Evolutionary conservation across 495 filamentous ascomycete species (phyloP).

Genomic region (Penicillium cosmopolitanum): DNA sequence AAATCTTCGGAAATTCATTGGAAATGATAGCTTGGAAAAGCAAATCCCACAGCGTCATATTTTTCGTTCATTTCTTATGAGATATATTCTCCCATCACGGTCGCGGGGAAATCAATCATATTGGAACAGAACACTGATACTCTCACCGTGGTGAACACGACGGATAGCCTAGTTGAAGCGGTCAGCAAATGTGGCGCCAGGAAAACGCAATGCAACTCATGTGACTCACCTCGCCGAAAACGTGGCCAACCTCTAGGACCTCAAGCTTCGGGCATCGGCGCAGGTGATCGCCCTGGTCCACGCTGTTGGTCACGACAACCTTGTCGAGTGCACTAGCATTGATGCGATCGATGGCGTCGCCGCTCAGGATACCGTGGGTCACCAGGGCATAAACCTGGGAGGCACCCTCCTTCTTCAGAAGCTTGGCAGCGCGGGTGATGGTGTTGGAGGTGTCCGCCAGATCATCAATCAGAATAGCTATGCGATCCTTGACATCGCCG

Average conservation of each 20-base stretch:
- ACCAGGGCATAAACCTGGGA: conserved; percentile 85
- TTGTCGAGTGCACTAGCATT: conserved; percentile 88
- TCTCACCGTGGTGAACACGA: conserved; percentile 96
- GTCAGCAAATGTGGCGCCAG: conserved; percentile 21
- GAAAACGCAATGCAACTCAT: conserved; percentile 10
- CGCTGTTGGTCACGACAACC: conserved; percentile 91
- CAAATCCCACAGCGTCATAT: conserved; percentile 6
- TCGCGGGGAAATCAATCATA: conserved; percentile 59
- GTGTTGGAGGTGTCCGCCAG: conserved; percentile 95
- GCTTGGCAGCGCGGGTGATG: conserved; percentile 94
- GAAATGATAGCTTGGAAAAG: conserved; percentile 9
- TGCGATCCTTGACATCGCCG: conserved; percentile 78
- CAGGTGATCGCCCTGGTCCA: conserved; percentile 83
- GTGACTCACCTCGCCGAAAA: conserved; percentile 82
- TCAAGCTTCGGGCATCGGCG: conserved; percentile 81
- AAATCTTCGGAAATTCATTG: not conserved
- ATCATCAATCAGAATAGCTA: conserved; percentile 91
- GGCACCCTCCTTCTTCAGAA: conserved; percentile 92
- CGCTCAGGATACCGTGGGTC: conserved; percentile 92
- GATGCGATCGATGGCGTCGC: conserved; percentile 92
- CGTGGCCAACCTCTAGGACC: conserved; percentile 85
- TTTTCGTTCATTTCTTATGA: conserved; percentile 3
- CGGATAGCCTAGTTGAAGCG: conserved; percentile 72
- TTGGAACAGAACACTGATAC: conserved; percentile 95
- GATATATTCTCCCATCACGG: conserved; percentile 4